Conservation (phyloP, 176 grass and related monocot genomes). For the Eleusine indica region DNA sequence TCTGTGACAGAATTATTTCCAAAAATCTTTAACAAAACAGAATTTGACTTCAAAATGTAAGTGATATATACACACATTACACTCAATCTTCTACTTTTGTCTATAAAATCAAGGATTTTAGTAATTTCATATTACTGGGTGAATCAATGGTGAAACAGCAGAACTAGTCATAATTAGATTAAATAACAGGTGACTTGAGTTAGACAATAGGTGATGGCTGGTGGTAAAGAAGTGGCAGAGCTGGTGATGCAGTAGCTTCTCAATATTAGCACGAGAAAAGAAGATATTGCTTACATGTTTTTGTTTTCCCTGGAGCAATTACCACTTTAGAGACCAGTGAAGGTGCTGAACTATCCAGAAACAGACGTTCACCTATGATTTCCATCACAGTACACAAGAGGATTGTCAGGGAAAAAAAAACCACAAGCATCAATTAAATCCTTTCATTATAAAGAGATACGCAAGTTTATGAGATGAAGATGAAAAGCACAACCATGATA, state of each 20-base stretch:
- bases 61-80: neutral
- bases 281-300: slow-evolving; percentile 76
- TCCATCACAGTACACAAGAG: slow-evolving; percentile 37
- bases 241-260: neutral
- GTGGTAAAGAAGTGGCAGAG: neutral
- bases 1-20: neutral
- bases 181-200: neutral
- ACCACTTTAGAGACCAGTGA: slow-evolving; percentile 81
- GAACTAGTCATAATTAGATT: neutral
- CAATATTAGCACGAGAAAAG: neutral
- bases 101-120: neutral
- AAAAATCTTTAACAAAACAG: neutral
- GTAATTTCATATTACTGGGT: neutral
- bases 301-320: slow-evolving; percentile 67
- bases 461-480: neutral
- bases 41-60: slow-evolving; percentile 14
- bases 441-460: neutral
- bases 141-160: neutral
- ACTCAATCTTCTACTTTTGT: neutral
- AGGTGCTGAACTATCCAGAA: slow-evolving; percentile 66
- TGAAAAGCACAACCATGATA: slow-evolving; percentile 13
- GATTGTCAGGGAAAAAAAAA: slow-evolving; percentile 27
- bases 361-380: slow-evolving; percentile 74
- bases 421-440: slow-evolving; percentile 4
- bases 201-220: neutral